Base-by-base conservation (phyloP, 2,329 filamentous ascomycete genomes). In the Hypoxylon sp. region DNA sequence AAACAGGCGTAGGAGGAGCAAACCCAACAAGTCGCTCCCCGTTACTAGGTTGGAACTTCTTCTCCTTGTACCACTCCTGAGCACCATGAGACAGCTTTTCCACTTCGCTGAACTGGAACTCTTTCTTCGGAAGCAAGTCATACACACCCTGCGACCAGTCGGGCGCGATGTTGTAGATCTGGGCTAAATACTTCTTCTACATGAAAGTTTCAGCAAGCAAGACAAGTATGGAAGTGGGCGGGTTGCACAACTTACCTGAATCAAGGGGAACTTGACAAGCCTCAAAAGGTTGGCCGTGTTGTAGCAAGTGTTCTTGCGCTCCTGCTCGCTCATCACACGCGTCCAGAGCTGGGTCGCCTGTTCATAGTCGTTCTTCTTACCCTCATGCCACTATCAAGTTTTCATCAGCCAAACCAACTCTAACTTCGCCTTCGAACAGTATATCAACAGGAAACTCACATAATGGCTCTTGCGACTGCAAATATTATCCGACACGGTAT, bases 401-500 rank as follows among this genome's bases (percentile, higher is more conserved):
- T 11, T 3, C 4, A 7, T 35, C n/a, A 35, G 32, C n/a, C n/a
- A 21, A 13, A 5, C 21, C 5, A 20, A 35, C 17, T n/a, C n/a
- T n/a, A n/a, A n/a, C n/a, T n/a, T n/a, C n/a, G n/a, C n/a, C n/a
- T 7, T 13, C 3, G 12, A 13, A 2, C 3, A 35, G 19, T 35
- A 21, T 12, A 15, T 5, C 15, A 11, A 3, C 17, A 13, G 9
- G 17, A 17, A 9, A 44, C 48, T 38, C 15, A 51, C 48, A 67
- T 76, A 80, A 60, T 82, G 77, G 56, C 74, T 76, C 69, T 81
- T 79, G 38, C 78, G 73, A 52, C 73, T 74, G 30, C 79, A 71
- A 26, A 80, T 67, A 49, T 75, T 76, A 64, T 82, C 78, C 17
- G 69, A 69, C 8, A 81, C 75, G 17, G 69, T 66, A 60, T 78